Evolutionary conservation across 768 basidiomycete species (phyloP).

Genomic region (Postia placenta): DNA sequence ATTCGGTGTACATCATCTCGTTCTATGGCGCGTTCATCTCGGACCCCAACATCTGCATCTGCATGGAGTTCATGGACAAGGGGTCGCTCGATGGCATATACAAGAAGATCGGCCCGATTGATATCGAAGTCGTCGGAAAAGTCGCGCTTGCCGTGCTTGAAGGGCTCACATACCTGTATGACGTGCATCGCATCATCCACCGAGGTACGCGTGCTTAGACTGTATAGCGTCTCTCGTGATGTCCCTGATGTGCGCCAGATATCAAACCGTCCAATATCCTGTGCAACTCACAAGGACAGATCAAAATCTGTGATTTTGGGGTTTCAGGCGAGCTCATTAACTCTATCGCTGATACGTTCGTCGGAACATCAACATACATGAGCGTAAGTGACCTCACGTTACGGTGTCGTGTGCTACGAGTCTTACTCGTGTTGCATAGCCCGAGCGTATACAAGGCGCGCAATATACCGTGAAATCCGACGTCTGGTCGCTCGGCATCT

Average conservation of each 20-base stretch:
- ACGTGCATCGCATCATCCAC: conserved; percentile 96
- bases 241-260: conserved; percentile 44
- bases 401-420: conserved; percentile 7
- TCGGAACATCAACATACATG: conserved; percentile 99
- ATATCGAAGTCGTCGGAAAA: conserved; percentile 87
- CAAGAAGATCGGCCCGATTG: conserved; percentile 91
- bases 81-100: conserved; percentile 93
- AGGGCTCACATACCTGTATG: conserved; percentile 95
- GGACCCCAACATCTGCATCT: conserved; percentile 98
- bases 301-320: conserved; percentile 99
- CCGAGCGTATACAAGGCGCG: conserved; percentile 97
- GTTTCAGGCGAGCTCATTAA: conserved; percentile 99
- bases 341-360: conserved; percentile 98
- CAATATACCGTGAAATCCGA: conserved; percentile 99
- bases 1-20: conserved; percentile 89
- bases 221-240: neutral
- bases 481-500: conserved; percentile 97
- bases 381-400: conserved; percentile 57
- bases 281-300: conserved; percentile 88
- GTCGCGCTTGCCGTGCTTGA: conserved; percentile 94
- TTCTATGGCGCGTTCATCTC: conserved; percentile 96
- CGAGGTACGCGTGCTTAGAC: conserved; percentile 60
- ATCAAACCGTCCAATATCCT: conserved; percentile 99
- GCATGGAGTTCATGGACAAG: conserved; percentile 97
- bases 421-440: conserved; percentile 47